Evolutionary conservation across 257 asterid species (phyloP).

Genomic region (Primulina huaijiensis): DNA sequence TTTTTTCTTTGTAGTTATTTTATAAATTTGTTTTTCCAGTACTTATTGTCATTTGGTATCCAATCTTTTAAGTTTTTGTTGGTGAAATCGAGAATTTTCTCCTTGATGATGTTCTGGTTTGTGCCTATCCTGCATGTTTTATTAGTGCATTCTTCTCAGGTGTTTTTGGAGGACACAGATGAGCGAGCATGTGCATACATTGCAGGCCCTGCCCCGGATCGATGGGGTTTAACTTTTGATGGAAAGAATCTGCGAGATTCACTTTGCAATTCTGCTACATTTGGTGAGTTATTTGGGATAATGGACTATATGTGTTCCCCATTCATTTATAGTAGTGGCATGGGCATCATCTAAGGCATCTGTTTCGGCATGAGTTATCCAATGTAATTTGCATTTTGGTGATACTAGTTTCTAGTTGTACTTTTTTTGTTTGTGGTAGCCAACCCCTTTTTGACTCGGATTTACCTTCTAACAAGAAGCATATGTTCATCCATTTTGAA

Average conservation of each 20-base stretch:
- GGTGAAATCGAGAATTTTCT: background rate
- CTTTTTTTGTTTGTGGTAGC: background rate
- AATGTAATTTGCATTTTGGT: background rate
- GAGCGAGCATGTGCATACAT: constrained; percentile 99
- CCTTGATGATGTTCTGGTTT: constrained; percentile 10
- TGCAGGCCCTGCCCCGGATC: constrained; percentile 99
- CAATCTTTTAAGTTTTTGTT: background rate
- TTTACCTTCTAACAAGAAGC: background rate
- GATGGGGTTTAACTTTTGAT: constrained; percentile 91
- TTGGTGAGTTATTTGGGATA: constrained; percentile 47
- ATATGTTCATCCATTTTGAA: background rate
- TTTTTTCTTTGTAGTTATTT: constrained; percentile 4
- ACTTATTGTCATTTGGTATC: constrained; percentile 4
- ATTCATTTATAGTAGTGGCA: constrained; percentile 10
- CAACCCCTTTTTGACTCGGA: background rate
- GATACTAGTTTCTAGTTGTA: background rate
- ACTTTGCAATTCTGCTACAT: constrained; percentile 34
- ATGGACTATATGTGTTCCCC: constrained; percentile 3
- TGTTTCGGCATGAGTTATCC: background rate
- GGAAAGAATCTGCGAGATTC: constrained; percentile 76
- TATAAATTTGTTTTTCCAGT: too few species aligned
- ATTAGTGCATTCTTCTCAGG: constrained; percentile 49
- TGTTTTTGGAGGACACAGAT: constrained; percentile 93
- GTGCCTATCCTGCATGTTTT: constrained; percentile 11
- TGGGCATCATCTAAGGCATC: constrained; percentile 12